Evolutionary conservation across 2,329 filamentous ascomycete species (phyloP).

Genomic region (Xylariaceae sp.): DNA sequence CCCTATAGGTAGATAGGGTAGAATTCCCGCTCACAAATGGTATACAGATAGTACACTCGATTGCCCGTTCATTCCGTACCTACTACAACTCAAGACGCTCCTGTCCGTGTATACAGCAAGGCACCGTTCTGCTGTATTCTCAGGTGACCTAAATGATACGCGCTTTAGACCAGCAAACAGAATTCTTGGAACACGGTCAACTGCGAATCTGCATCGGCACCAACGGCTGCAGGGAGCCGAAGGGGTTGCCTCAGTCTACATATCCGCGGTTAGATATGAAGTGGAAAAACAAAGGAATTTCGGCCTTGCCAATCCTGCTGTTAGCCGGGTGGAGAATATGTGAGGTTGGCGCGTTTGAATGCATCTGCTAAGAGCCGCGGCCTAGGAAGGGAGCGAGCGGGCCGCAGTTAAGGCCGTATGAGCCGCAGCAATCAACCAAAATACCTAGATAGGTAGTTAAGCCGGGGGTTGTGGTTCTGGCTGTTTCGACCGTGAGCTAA

Average conservation of each 20-base stretch:
- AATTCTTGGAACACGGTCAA: neutral
- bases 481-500: neutral
- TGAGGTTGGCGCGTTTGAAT: neutral
- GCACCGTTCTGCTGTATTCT: too few species aligned
- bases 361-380: neutral
- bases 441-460: too few species aligned
- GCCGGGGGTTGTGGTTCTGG: too few species aligned
- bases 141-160: too few species aligned
- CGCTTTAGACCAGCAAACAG: neutral
- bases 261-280: neutral
- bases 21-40: too few species aligned
- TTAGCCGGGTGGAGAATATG: neutral
- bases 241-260: neutral
- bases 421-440: neutral
- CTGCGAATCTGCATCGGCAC: neutral
- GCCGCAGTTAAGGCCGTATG: neutral
- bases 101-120: neutral
- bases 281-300: neutral
- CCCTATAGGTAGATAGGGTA: too few species aligned
- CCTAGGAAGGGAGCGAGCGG: neutral
- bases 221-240: neutral
- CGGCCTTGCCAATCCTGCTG: neutral
- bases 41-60: too few species aligned
- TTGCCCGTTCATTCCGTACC: neutral
- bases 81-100: too few species aligned